Evolutionary conservation across 169 alveolate species (phyloP).

Genomic region (Babesia bovis): DNA sequence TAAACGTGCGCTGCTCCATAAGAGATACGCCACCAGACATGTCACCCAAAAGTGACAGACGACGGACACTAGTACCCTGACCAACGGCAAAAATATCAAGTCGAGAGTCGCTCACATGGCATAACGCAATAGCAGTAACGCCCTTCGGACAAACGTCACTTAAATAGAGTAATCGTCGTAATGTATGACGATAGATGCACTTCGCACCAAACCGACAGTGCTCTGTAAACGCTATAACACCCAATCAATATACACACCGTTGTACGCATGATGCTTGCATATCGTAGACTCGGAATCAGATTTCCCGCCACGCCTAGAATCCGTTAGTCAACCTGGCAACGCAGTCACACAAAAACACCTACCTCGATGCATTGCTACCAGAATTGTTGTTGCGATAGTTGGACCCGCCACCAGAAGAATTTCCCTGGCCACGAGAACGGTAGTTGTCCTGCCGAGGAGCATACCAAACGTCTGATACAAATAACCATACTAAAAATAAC

Average conservation of each 20-base stretch:
- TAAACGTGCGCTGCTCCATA: slow-evolving; percentile 27
- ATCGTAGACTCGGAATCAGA: slow-evolving; percentile 10
- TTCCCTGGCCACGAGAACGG: slow-evolving; percentile 18
- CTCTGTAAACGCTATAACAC: slow-evolving; percentile 11
- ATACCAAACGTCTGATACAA: slow-evolving; percentile 46
- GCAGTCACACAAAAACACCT: not conserved
- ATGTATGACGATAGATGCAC: slow-evolving; percentile 50
- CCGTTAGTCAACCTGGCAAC: not conserved
- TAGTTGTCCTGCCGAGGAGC: slow-evolving; percentile 34
- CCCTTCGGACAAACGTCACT: slow-evolving; percentile 53
- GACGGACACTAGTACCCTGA: slow-evolving; percentile 46
- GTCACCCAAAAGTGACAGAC: slow-evolving; percentile 46
- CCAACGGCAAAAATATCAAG: slow-evolving; percentile 60
- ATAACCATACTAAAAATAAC: not conserved
- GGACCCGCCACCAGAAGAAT: slow-evolving; percentile 25
- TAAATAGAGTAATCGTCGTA: slow-evolving; percentile 32
- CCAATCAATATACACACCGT: slow-evolving; percentile 14
- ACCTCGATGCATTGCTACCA: slow-evolving; percentile 17
- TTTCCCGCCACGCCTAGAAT: slow-evolving; percentile 21
- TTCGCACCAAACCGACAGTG: slow-evolving; percentile 65
- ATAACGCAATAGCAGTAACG: slow-evolving; percentile 30
- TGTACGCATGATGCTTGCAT: slow-evolving; percentile 57
- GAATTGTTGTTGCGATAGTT: slow-evolving; percentile 33
- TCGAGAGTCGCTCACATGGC: slow-evolving; percentile 26
- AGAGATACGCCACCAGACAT: slow-evolving; percentile 35